phyloP scores from a whole-genome alignment of 2,329 filamentous ascomycete species.

The Arthrobotrys megalospora region DNA sequence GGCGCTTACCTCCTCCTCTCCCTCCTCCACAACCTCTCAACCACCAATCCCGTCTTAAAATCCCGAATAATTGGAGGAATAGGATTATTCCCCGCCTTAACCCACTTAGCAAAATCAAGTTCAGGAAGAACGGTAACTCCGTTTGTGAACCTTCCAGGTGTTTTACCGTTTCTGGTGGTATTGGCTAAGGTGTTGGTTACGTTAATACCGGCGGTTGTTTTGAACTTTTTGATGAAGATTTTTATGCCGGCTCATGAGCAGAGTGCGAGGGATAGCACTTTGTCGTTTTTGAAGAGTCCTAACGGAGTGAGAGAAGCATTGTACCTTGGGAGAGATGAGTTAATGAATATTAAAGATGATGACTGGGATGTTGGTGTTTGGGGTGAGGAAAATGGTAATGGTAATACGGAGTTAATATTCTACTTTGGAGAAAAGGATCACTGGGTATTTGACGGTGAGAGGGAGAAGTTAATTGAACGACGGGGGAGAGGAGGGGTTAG shows the following conservation, averaged over 20 bases:
- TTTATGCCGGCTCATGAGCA: constrained; percentile 59
- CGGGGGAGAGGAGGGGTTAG: constrained; percentile 65
- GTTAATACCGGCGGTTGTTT: constrained; percentile 37
- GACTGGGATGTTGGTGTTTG: constrained; percentile 75
- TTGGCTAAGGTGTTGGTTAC: constrained; percentile 34
- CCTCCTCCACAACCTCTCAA: constrained; percentile 71
- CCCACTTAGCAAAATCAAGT: constrained; percentile 76
- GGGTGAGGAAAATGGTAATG: constrained; percentile 67
- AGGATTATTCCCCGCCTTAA: constrained; percentile 81
- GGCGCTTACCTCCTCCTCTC: constrained; percentile 81
- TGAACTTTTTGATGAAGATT: constrained; percentile 30
- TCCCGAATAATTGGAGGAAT: constrained; percentile 71
- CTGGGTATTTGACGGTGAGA: constrained; percentile 74
- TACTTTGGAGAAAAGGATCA: constrained; percentile 75
- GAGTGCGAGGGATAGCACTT: constrained; percentile 71
- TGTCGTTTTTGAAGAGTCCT: constrained; percentile 72
- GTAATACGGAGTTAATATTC: constrained; percentile 71
- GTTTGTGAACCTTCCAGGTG: constrained; percentile 22
- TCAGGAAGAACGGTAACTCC: constrained; percentile 72
- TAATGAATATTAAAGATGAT: constrained; percentile 74
- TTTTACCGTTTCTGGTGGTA: constrained; percentile 25
- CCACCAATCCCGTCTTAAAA: constrained; percentile 14
- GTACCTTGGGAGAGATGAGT: constrained; percentile 74
- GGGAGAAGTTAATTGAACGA: constrained; percentile 71
- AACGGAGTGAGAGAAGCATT: constrained; percentile 75